Base-by-base conservation (phyloP, 2,329 filamentous ascomycete genomes). In the Ophiostoma australiae region DNA sequence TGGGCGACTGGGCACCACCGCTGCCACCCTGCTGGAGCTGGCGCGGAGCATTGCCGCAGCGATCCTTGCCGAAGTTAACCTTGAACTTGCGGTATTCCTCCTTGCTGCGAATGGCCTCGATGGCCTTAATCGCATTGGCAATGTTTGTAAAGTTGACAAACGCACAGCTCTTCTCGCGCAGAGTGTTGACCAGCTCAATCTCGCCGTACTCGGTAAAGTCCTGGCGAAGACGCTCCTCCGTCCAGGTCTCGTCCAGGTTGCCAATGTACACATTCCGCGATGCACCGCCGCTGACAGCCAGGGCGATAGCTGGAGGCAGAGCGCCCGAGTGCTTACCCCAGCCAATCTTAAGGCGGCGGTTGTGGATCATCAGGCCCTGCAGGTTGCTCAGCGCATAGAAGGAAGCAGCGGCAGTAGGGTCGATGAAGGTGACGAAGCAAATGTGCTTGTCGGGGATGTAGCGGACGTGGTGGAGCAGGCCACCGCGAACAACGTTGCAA, bases 71-170 rank as follows among this genome's bases (percentile, higher is more conserved):
- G 79, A 99, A 99, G 84, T 99, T 99, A 80, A 99, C 94, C 86
- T 99, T 99, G 89, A 99, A 99, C 77, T 95, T 90, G 81, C 90
- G 92, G 85, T 99, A 99, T 78, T 99, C 95, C 63, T 98, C 95
- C 78, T 94, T 93, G 78, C 93, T 91, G 72, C 95, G 89, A 74
- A 99, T 89, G 31, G 94, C 95, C 81, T 99, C 95, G 75, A 99
- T 99, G 0, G 95, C 95, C 84, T 99, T 99, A 85, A 99, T 99
- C 69, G 95, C 95, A 77, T 99, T 99, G 78, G 95, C 95, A 79
- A 99, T 99, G 83, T 99, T 99, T 78, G 95, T 99, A 80, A 99
- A 99, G 83, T 99, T 99, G 80, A 99, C 95, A 79, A 99, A 99
- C 0, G 95, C 95, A 80, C 95, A 99, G 83, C 94, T 97, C 89